These are phyloP conservation scores for Styphnolobium japonicum DNA, from an alignment of 306 rosid genomes.

Conservation along the genomic window DNA sequence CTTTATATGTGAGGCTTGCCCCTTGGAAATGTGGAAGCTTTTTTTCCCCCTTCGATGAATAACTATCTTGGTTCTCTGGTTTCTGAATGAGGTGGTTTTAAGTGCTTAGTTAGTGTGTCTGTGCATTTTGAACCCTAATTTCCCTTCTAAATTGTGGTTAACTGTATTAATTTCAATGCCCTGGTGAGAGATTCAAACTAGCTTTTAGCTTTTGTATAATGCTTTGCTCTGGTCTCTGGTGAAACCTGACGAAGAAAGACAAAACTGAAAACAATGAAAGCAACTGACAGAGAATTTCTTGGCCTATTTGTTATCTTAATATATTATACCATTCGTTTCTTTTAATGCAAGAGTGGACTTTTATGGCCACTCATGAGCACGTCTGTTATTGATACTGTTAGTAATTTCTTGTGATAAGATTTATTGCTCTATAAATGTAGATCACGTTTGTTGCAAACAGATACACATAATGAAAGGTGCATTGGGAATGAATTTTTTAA, in stretches of 20 bases:
- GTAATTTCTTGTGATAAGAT: neutral
- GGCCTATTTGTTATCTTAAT: neutral
- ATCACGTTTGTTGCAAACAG: neutral
- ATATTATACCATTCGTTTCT: neutral
- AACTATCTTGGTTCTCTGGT: neutral
- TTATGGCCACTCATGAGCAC: neutral
- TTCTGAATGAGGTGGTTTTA: neutral
- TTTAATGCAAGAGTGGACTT: neutral
- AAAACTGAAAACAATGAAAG: neutral
- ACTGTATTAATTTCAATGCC: neutral
- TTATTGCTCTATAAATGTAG: neutral
- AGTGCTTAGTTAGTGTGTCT: neutral
- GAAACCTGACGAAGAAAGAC: neutral
- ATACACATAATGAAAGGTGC: neutral
- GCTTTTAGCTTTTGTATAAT: neutral
- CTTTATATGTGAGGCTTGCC: neutral
- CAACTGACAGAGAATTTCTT: neutral
- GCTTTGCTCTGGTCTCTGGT: constrained; percentile 4
- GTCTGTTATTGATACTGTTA: neutral
- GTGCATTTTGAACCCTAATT: neutral
- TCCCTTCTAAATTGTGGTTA: neutral
- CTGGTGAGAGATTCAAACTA: neutral
- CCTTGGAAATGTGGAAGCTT: neutral
- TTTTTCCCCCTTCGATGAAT: neutral
- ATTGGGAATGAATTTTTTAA: neutral